A percentile compares a stretch with the other conserved stretches of the same genome.
Evolutionary conservation across 306 rosid genomes (phyloP).

Genomic region (Cucumis melo): DNA sequence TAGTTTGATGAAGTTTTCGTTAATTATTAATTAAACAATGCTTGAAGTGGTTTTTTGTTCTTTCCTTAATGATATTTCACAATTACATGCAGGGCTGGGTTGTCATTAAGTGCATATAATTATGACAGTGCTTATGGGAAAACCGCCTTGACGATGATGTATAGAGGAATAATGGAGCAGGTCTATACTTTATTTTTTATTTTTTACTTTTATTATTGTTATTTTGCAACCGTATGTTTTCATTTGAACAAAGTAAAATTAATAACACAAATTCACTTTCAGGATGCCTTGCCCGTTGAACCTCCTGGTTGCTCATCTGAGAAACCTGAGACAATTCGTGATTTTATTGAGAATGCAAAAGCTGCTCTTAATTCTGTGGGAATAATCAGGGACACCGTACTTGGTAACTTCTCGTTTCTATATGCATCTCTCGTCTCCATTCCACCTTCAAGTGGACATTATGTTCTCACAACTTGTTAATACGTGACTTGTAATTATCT

Average conservation of each 20-base stretch:
- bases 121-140: slow-evolving; percentile 93
- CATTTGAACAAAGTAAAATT: slow-evolving; percentile 1
- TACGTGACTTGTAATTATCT: no score
- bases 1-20: not conserved
- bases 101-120: slow-evolving; percentile 75
- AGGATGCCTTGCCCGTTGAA: slow-evolving; percentile 80
- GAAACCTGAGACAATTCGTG: slow-evolving; percentile 53
- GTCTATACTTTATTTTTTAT: slow-evolving; percentile 20
- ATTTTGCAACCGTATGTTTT: slow-evolving; percentile 1
- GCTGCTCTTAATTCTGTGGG: slow-evolving; percentile 92
- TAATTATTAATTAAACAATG: slow-evolving; percentile 10
- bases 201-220: not conserved
- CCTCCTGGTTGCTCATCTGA: slow-evolving; percentile 91
- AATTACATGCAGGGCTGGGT: slow-evolving; percentile 71
- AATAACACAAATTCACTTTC: slow-evolving; percentile 15
- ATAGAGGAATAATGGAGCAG: slow-evolving; percentile 95
- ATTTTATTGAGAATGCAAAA: slow-evolving; percentile 63
- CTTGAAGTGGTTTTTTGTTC: slow-evolving; percentile 7
- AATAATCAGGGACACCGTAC: slow-evolving; percentile 61
- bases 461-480: not conserved
- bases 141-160: slow-evolving; percentile 74
- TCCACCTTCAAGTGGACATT: not conserved
- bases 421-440: not conserved
- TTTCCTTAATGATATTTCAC: slow-evolving; percentile 1
- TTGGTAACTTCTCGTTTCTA: slow-evolving; percentile 29